Base-by-base conservation (phyloP, 305 asterid genomes). In the Rubia peregrina region DNA sequence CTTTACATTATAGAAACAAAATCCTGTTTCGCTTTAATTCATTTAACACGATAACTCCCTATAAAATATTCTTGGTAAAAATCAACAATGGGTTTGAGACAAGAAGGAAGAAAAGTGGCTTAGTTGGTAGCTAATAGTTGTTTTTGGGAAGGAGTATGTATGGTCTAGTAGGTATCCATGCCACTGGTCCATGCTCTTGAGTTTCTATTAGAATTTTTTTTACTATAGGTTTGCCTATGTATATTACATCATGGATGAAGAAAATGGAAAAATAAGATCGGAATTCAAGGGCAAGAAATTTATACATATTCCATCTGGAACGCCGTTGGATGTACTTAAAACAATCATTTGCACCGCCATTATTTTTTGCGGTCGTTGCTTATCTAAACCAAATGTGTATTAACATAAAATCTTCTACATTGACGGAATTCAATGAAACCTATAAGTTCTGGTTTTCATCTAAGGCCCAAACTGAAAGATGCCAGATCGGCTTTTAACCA, bases 201-300 rank as follows among this genome's bases (percentile, higher is more conserved):
- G 13, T 79, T 84, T 80, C 49, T 90, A 72, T 57, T 78, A 17
- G n/a, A 44, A 19, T 63, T 68, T n/a, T 67, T 65, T 22, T 77
- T 67, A 60, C 86, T 80, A 7, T 81, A 77, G 49, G 43, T 26
- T 86, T n/a, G 91, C 83, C 33, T 72, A 53, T 49, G 78, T 92
- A 69, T 87, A 87, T 9, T 95, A 88, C n/a, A 86, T 83, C 10
- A 76, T 90, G 5, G 92, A 87, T 73, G 89, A 86, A 59, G 90
- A 77, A 1, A 90, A 90, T 77, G 96, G 86, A 75, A 79, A 81
- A 0, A 88, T 90, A 26, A 80, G 71, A 65, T 61, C 74, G 33
- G 85, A 76, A 33, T 76, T 90, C 40, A 53, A 77, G 41, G 5
- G 59, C 53, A 81, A 64, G 80, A 51, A 73, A 71, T 70, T 76